Conservation (phyloP, 371 early-diverging fungal species). For the Globomyces sp. region DNA sequence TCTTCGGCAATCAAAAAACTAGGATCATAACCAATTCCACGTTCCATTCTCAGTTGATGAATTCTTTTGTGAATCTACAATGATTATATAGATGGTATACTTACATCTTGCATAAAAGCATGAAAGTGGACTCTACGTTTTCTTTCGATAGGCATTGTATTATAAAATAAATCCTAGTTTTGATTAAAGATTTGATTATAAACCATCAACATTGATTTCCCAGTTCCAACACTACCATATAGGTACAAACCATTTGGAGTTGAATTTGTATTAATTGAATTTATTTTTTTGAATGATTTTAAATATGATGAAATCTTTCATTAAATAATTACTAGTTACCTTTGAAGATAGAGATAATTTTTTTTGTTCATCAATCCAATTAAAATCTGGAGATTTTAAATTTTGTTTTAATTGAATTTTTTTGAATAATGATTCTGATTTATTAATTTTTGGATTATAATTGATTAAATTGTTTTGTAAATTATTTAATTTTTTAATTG, state of each 20-base stretch:
- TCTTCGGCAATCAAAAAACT: constrained; percentile 80
- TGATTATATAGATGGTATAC: too few species aligned
- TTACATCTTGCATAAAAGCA: constrained; percentile 88
- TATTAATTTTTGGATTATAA: constrained; percentile 47
- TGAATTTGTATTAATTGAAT: background rate
- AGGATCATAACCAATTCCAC: constrained; percentile 58
- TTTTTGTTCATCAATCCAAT: constrained; percentile 26
- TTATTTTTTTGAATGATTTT: background rate
- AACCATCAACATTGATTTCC: constrained; percentile 94
- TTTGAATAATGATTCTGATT: constrained; percentile 1
- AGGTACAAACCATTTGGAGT: constrained; percentile 70
- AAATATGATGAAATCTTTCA: constrained; percentile 15
- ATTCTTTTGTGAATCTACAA: constrained; percentile 64
- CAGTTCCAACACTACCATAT: constrained; percentile 78
- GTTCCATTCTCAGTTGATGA: constrained; percentile 65
- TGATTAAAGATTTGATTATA: background rate
- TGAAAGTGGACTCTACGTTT: constrained; percentile 93
- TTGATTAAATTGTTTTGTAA: constrained; percentile 51
- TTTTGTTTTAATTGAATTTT: constrained; percentile 23
- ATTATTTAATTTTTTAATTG: constrained; percentile 55
- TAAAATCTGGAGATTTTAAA: constrained; percentile 31
- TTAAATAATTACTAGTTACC: constrained; percentile 24
- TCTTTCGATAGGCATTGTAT: constrained; percentile 61
- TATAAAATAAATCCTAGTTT: constrained; percentile 74
- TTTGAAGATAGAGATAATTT: constrained; percentile 38